These are phyloP conservation scores for Aspergillus bombycis DNA, from an alignment of 2,329 filamentous ascomycete species.

Conservation along the genomic window DNA sequence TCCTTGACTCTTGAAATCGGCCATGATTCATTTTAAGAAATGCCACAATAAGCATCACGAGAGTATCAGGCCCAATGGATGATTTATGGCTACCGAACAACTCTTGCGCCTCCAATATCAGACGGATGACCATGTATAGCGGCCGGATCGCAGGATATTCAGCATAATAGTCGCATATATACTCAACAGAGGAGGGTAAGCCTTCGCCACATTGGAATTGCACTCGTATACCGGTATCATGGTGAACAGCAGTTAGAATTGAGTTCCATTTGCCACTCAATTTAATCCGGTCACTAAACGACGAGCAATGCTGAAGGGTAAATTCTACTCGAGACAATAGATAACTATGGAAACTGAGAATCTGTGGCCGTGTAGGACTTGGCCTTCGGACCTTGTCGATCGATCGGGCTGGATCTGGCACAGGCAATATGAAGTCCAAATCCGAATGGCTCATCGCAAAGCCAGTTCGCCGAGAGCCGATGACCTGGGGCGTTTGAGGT, in stretches of 20 bases:
- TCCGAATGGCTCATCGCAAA: slow-evolving; percentile 57
- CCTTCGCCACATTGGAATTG: slow-evolving; percentile 55
- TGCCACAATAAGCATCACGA: slow-evolving; percentile 62
- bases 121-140: slow-evolving; percentile 55
- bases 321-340: slow-evolving; percentile 28
- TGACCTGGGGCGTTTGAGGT: slow-evolving; percentile 44
- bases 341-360: slow-evolving; percentile 26
- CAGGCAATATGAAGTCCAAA: slow-evolving; percentile 54
- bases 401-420: slow-evolving; percentile 29
- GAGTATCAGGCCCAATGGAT: slow-evolving; percentile 58
- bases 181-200: slow-evolving; percentile 41
- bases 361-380: slow-evolving; percentile 38
- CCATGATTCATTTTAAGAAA: slow-evolving; percentile 51
- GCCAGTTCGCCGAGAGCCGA: slow-evolving; percentile 59
- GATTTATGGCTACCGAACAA: slow-evolving; percentile 52
- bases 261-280: slow-evolving; percentile 27
- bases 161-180: slow-evolving; percentile 50
- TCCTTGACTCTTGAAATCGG: slow-evolving; percentile 30
- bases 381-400: slow-evolving; percentile 31
- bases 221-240: slow-evolving; percentile 52
- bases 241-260: slow-evolving; percentile 46
- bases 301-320: slow-evolving; percentile 24
- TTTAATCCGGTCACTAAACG: slow-evolving; percentile 24
- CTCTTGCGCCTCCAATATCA: slow-evolving; percentile 54
- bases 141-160: slow-evolving; percentile 54